These are phyloP conservation scores for Arabidopsis hybrid DNA, from an alignment of 441 rosid species.

Conservation along the genomic window DNA sequence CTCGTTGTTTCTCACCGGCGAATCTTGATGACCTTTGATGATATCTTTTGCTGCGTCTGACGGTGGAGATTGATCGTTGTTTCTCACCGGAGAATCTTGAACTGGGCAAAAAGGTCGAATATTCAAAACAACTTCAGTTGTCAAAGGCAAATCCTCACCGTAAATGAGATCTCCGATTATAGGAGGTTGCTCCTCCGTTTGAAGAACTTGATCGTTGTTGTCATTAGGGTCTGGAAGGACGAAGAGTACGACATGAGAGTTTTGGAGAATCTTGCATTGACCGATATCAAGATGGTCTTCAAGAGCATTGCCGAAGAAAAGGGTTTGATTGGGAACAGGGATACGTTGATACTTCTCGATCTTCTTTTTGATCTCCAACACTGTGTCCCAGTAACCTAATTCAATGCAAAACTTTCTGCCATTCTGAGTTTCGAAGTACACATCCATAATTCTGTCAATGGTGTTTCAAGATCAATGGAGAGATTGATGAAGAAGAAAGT, in stretches of 20 bases:
- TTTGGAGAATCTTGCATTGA: constrained; percentile 55
- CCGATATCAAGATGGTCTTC: constrained; percentile 62
- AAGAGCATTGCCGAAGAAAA: constrained; percentile 57
- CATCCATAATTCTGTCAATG: constrained; percentile 54
- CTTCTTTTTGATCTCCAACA: constrained; percentile 75
- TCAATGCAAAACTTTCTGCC: constrained; percentile 62
- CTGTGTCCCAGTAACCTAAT: constrained; percentile 67
- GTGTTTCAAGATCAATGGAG: no score
- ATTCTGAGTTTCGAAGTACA: constrained; percentile 56
- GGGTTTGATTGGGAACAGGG: constrained; percentile 59
- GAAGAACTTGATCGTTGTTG: background rate
- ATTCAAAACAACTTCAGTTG: no score
- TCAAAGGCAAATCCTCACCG: no score
- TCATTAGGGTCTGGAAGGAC: constrained; percentile 9
- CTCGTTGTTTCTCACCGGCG: constrained; percentile 20
- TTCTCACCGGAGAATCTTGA: no score
- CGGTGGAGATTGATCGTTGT: no score
- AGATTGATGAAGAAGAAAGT: no score
- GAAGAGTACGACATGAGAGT: constrained; percentile 40
- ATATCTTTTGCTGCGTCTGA: no score
- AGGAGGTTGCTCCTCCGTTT: background rate
- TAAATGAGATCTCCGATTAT: background rate
- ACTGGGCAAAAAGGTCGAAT: no score
- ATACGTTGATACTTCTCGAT: constrained; percentile 62
- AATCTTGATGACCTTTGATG: background rate